These are phyloP conservation scores for Paxillus ammoniavirescens DNA, from an alignment of 768 basidiomycete genomes.

Conservation along the genomic window DNA sequence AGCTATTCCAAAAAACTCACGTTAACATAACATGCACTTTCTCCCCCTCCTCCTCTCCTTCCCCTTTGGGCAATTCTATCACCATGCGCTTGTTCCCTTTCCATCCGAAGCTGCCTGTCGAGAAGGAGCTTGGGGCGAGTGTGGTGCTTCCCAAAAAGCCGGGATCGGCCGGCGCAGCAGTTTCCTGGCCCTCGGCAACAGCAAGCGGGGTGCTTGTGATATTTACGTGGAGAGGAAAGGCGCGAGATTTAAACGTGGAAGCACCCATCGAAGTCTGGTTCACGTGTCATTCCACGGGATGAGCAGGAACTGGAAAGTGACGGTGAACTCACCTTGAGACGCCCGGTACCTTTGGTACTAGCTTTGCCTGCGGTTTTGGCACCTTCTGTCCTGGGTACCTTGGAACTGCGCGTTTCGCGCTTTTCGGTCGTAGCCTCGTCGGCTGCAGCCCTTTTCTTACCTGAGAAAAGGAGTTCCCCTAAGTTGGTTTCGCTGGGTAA, in stretches of 20 bases:
- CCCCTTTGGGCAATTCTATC: conserved; percentile 57
- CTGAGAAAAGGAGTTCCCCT: conserved; percentile 12
- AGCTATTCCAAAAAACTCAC: conserved; percentile 42
- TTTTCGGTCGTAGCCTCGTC: conserved; percentile 29
- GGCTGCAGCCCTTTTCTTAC: conserved; percentile 47
- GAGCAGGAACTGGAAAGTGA: background rate
- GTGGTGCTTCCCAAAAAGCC: conserved; percentile 59
- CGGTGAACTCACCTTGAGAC: conserved; percentile 42
- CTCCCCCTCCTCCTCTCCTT: conserved; percentile 53
- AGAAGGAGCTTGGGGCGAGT: conserved; percentile 58
- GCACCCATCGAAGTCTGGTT: conserved; percentile 45
- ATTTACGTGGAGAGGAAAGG: conserved; percentile 66
- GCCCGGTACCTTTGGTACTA: conserved; percentile 38
- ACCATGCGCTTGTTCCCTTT: conserved; percentile 69
- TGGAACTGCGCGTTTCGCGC: conserved; percentile 46
- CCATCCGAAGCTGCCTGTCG: conserved; percentile 84
- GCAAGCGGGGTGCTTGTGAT: conserved; percentile 64
- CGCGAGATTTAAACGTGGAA: conserved; percentile 59
- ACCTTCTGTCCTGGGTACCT: conserved; percentile 47
- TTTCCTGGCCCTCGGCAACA: conserved; percentile 29
- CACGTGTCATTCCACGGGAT: background rate
- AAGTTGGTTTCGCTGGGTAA: conserved; percentile 1
- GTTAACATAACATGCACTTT: conserved; percentile 73
- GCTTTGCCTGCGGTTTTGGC: conserved; percentile 30
- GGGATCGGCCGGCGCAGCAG: conserved; percentile 45